Base-by-base conservation (phyloP, 495 filamentous ascomycete genomes). In the Penicillium parvum region DNA sequence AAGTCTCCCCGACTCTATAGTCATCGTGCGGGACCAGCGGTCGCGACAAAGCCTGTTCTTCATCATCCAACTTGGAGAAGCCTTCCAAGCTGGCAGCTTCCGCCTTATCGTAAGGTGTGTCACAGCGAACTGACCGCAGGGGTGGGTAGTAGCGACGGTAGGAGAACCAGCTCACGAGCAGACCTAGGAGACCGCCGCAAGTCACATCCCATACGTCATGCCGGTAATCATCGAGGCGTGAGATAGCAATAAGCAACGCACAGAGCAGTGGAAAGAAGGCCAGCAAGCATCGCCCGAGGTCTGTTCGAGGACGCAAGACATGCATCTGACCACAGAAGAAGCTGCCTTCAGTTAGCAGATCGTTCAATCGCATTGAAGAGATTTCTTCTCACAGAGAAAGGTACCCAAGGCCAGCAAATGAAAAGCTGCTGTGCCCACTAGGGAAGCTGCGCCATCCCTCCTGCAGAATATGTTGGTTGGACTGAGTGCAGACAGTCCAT, bases 401-500 rank as follows among this genome's bases (percentile, higher is more conserved):
- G 56, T 88, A 96, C 0, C 91, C 91, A 14, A 97, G 66, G 1
- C 91, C 91, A 43, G 75, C 77, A 52, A 96, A 97, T 0, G 88
- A 78, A 49, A 95, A 92, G 55, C 81, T 86, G 40, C 79, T 85
- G 58, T 97, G 91, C 3, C 91, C 91, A 39, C 83, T 88, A 3
- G 91, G 91, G 48, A 96, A 97, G 35, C 84, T 90, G 28, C 90
- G 79, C 84, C 88, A 97, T 6, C 91, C 91, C 59, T 97, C 91
- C 48, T 96, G 86, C 3, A 97, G 70, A 3, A 74, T 79, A 52
- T 91, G 88, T 45, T 84, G 78, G 49, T 83, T 68, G 0, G 77
- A 74, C 60, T 95, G 77, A 3, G 88, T 95, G 63, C 91, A 97
- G 3, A 94, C 81, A 15, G 80, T 75, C 53, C 85, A 80, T 7